Evolutionary conservation across 1,284 basidiomycete species (phyloP).

Genomic region (Sanghuangporus baumii): DNA sequence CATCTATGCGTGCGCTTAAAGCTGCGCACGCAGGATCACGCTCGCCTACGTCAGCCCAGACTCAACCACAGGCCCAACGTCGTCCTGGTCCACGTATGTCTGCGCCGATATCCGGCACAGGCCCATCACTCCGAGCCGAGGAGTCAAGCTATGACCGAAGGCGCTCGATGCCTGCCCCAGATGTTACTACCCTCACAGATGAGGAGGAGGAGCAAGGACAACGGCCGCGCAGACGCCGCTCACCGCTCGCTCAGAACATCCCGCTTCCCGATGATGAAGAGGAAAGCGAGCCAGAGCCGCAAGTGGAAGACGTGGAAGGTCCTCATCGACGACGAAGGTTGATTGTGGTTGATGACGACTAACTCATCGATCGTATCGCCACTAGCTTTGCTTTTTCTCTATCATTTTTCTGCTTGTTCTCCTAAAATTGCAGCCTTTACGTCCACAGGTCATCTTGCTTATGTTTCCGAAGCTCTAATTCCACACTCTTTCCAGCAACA

Average conservation of each 20-base stretch:
- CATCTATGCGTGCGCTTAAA: slow-evolving; percentile 42
- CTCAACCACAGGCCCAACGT: not conserved
- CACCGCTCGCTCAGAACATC: not conserved
- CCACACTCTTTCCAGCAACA: too few species aligned
- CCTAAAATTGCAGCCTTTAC: too few species aligned
- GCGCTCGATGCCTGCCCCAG: slow-evolving; percentile 2
- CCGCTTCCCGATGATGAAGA: slow-evolving; percentile 6
- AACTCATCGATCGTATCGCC: not conserved
- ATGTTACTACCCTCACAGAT: not conserved
- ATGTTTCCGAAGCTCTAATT: too few species aligned
- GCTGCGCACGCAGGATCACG: slow-evolving; percentile 3
- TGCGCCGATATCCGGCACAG: not conserved
- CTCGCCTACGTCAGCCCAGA: not conserved
- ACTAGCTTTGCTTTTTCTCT: too few species aligned
- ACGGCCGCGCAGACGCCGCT: not conserved
- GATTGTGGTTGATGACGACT: slow-evolving; percentile 9
- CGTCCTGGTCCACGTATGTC: slow-evolving; percentile 7
- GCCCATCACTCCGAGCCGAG: not conserved
- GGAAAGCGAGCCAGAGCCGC: not conserved
- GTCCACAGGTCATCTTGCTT: too few species aligned
- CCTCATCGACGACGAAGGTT: not conserved
- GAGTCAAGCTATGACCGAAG: slow-evolving; percentile 1
- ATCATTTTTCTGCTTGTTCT: too few species aligned
- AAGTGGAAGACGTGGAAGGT: not conserved
- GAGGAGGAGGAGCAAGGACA: not conserved